Percentiles rank a stretch among this genome's conserved stretches.
These are phyloP conservation scores for Boletus vermiculosoides DNA, from an alignment of 768 basidiomycete species.

Conservation along the genomic window DNA sequence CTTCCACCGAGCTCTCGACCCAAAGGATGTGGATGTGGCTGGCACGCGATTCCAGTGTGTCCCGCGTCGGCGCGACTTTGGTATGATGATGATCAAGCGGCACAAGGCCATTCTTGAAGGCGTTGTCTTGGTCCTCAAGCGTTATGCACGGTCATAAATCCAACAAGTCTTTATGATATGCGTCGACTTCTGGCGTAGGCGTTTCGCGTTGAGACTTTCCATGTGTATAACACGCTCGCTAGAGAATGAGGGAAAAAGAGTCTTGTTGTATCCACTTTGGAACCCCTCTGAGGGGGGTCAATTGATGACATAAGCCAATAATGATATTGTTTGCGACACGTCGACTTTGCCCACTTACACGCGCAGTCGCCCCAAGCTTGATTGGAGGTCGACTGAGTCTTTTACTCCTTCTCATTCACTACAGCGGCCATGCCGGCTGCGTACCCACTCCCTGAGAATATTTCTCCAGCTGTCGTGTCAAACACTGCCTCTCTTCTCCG, in stretches of 20 bases:
- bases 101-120: background rate
- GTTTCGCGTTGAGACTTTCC: background rate
- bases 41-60: background rate
- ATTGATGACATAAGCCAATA: slow-evolving; percentile 9
- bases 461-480: slow-evolving; percentile 69
- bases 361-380: background rate
- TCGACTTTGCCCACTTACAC: slow-evolving; percentile 8
- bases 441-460: slow-evolving; percentile 67
- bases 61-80: background rate
- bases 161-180: too few relatives aligned
- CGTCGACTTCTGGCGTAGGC: background rate
- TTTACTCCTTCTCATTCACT: background rate
- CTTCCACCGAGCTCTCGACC: background rate
- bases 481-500: slow-evolving; percentile 91
- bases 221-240: too few relatives aligned
- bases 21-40: background rate
- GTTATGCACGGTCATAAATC: too few relatives aligned
- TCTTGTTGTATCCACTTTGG: background rate
- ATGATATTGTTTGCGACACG: slow-evolving; percentile 19
- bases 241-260: background rate
- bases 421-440: slow-evolving; percentile 66
- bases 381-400: background rate
- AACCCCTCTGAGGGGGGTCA: slow-evolving; percentile 16
- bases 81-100: background rate
- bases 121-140: too few relatives aligned